A percentile compares a stretch with the other conserved stretches of the same genome.
Evolutionary conservation across 768 basidiomycete species (phyloP).

Genomic region (Psilocybe cubensis): DNA sequence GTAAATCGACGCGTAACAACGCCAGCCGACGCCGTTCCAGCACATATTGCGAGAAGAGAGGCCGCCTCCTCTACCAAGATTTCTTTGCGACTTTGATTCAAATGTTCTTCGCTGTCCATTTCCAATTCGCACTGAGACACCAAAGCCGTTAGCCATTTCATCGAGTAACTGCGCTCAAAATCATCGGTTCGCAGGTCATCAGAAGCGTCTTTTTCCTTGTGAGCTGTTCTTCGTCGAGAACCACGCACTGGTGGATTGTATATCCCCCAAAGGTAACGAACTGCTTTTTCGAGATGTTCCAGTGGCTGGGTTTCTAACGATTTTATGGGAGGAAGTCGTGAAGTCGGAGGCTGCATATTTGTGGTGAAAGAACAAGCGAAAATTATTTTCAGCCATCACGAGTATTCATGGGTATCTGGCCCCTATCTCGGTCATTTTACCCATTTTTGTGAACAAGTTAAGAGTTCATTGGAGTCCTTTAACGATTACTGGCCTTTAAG

Average conservation of each 20-base stretch:
- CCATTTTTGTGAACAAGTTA: no score
- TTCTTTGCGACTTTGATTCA: constrained; percentile 25
- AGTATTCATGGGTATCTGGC: not conserved
- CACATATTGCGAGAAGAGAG: constrained; percentile 63
- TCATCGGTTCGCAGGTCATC: constrained; percentile 52
- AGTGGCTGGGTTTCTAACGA: constrained; percentile 38
- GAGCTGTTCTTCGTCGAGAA: constrained; percentile 36
- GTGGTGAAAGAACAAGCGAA: not conserved
- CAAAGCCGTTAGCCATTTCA: constrained; percentile 77
- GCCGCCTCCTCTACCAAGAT: constrained; percentile 56
- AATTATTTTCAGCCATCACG: not conserved
- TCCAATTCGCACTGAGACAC: constrained; percentile 41
- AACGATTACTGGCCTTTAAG: no score
- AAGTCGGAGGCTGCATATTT: constrained; percentile 46
- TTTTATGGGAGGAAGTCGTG: constrained; percentile 56
- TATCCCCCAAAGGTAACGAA: constrained; percentile 54
- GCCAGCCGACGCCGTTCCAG: constrained; percentile 68
- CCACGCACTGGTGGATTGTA: constrained; percentile 70
- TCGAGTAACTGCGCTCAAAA: constrained; percentile 71
- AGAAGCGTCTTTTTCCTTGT: constrained; percentile 5
- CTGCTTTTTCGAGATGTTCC: constrained; percentile 41
- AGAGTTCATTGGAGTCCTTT: no score
- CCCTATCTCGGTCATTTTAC: constrained; percentile 1
- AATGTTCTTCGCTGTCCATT: constrained; percentile 16
- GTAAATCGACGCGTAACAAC: constrained; percentile 53